Evolutionary conservation across 257 asterid species (phyloP).

Genomic region (Lithospermum erythrorhizon): DNA sequence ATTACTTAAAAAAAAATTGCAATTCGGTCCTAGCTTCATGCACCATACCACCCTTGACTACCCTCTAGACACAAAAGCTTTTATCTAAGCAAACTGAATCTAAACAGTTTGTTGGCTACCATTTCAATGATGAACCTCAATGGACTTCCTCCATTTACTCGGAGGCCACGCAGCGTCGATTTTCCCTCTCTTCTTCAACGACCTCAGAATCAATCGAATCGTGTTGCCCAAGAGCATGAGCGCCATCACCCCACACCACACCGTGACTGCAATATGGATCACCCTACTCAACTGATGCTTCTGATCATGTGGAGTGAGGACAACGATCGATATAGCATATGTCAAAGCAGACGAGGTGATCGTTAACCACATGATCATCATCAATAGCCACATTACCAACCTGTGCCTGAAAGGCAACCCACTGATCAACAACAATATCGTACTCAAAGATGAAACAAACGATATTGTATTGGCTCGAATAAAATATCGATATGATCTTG

Average conservation of each 20-base stretch:
- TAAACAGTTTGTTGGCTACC: background rate
- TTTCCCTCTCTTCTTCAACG: constrained; percentile 1
- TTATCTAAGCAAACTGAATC: background rate
- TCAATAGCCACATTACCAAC: background rate
- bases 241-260: no score
- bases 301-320: no score
- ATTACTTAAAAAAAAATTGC: no score
- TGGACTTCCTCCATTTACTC: background rate
- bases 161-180: background rate
- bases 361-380: constrained; percentile 4
- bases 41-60: no score
- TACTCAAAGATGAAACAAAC: constrained; percentile 19
- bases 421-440: constrained; percentile 6
- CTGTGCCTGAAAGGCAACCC: constrained; percentile 1
- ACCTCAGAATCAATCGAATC: background rate
- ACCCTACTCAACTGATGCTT: no score
- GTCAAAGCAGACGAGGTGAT: background rate
- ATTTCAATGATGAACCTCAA: background rate
- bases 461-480: constrained; percentile 18
- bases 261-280: no score
- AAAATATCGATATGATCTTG: constrained; percentile 12
- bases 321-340: background rate
- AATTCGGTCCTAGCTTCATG: no score
- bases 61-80: no score
- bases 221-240: background rate